Evolutionary conservation across 106 monocot species (phyloP).

Genomic region (Platanthera zijinensis): DNA sequence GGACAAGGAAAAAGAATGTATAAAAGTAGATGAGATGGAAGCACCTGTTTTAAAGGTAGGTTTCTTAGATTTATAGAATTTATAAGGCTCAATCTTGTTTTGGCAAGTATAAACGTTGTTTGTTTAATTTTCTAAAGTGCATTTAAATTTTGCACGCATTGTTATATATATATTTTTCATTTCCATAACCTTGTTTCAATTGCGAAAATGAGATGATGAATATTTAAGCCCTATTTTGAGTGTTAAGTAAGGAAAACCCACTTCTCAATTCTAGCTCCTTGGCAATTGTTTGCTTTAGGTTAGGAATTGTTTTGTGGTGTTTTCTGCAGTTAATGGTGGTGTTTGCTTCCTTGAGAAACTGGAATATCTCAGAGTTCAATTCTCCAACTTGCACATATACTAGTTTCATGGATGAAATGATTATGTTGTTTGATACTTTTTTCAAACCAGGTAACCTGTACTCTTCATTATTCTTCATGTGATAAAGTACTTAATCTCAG

Average conservation of each 20-base stretch:
- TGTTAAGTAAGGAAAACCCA: background rate
- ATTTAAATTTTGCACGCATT: background rate
- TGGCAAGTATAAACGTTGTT: background rate
- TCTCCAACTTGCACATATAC: too few relatives aligned
- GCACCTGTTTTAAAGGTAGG: slow-evolving; percentile 82
- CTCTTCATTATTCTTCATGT: background rate
- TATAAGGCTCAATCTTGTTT: background rate
- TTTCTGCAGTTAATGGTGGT: background rate
- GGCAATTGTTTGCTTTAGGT: background rate
- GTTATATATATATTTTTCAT: background rate
- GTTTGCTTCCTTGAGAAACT: too few relatives aligned
- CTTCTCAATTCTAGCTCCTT: background rate
- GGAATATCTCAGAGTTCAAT: too few relatives aligned
- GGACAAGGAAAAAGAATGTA: slow-evolving; percentile 44
- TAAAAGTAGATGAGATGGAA: slow-evolving; percentile 83
- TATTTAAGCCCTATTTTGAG: background rate
- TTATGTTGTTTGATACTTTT: too few relatives aligned
- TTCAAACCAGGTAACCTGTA: background rate
- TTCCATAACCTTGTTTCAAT: background rate
- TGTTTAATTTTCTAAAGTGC: background rate
- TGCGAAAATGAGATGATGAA: too few relatives aligned
- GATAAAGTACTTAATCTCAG: background rate
- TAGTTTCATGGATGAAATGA: too few relatives aligned
- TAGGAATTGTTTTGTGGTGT: background rate
- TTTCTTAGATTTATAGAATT: background rate